A percentile compares a stretch with the other conserved stretches of the same genome.
Conservation (phyloP, 2,329 filamentous ascomycete species). For the Alternaria gaisen region DNA sequence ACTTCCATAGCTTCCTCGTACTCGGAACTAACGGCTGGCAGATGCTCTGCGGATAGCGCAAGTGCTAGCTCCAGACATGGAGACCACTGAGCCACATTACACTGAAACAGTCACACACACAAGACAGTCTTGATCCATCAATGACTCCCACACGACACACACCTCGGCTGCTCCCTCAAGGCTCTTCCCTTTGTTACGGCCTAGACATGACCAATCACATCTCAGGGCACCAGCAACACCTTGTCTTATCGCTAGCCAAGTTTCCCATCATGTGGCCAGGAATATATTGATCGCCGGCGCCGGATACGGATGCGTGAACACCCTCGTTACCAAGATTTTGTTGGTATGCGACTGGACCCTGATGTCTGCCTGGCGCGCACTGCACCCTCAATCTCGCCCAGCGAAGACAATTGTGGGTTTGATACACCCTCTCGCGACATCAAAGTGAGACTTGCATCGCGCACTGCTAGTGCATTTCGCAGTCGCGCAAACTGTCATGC, state of each 20-base stretch:
- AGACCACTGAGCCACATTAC: neutral
- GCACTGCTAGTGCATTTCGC: neutral
- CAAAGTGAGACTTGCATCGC: conserved; percentile 6
- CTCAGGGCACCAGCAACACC: conserved; percentile 2
- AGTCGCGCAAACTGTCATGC: neutral
- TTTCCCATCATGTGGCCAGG: conserved; percentile 29
- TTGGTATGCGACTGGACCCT: conserved; percentile 11
- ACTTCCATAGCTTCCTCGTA: neutral
- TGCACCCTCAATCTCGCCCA: neutral
- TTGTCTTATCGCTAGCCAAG: conserved; percentile 15
- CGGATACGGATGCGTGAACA: conserved; percentile 17
- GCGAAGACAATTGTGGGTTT: conserved; percentile 1
- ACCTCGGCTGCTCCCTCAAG: conserved; percentile 14
- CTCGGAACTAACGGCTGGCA: neutral
- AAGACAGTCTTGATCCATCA: neutral
- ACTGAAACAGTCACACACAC: conserved; percentile 31
- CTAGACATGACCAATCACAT: conserved; percentile 16
- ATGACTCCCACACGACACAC: conserved; percentile 8
- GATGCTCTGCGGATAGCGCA: neutral
- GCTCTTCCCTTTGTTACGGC: conserved; percentile 18
- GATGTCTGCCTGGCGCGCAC: conserved; percentile 6
- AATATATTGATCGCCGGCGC: conserved; percentile 18
- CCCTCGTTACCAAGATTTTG: neutral
- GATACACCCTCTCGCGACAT: conserved; percentile 1
- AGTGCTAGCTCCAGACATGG: conserved; percentile 1